Evolutionary conservation across 2,329 filamentous ascomycete genomes (phyloP).

Genomic region (Chrysoporthe puriensis): DNA sequence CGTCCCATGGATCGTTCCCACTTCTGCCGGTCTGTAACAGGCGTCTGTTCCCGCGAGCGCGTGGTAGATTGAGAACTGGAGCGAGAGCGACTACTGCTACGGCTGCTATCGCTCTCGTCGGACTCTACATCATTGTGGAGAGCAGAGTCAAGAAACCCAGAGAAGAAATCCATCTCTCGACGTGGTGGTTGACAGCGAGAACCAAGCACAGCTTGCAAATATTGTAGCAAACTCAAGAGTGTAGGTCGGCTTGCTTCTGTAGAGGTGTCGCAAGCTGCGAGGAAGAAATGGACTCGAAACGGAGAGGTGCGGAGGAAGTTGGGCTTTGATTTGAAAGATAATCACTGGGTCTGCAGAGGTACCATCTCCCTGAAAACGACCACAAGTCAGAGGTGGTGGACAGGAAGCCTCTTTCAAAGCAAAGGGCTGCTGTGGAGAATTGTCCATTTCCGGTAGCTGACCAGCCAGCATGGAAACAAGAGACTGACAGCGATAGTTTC

Average conservation of each 20-base stretch:
- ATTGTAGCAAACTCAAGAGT: neutral
- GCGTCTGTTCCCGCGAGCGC: neutral
- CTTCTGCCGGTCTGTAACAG: conserved; percentile 5
- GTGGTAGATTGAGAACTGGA: neutral
- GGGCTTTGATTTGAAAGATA: conserved; percentile 5
- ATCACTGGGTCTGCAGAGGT: neutral
- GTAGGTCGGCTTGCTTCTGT: neutral
- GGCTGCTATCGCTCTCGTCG: neutral
- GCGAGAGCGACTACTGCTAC: neutral
- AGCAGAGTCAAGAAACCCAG: neutral
- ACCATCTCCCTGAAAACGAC: conserved; percentile 3
- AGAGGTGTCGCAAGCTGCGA: neutral
- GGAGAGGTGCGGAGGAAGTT: neutral
- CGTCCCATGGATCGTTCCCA: conserved; percentile 19
- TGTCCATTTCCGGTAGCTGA: conserved; percentile 15
- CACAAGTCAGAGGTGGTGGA: neutral
- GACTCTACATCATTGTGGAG: neutral
- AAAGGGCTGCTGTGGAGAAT: neutral
- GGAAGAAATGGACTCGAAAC: neutral
- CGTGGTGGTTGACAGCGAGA: neutral
- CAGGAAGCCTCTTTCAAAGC: neutral
- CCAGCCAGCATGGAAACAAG: neutral
- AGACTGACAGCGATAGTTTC: neutral
- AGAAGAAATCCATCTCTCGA: conserved; percentile 3
- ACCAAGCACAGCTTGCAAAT: neutral